Percentiles rank a stretch among this genome's conserved stretches.
Conservation (phyloP, 129 eudicot species). For the Gnaphalium uliginosum region DNA sequence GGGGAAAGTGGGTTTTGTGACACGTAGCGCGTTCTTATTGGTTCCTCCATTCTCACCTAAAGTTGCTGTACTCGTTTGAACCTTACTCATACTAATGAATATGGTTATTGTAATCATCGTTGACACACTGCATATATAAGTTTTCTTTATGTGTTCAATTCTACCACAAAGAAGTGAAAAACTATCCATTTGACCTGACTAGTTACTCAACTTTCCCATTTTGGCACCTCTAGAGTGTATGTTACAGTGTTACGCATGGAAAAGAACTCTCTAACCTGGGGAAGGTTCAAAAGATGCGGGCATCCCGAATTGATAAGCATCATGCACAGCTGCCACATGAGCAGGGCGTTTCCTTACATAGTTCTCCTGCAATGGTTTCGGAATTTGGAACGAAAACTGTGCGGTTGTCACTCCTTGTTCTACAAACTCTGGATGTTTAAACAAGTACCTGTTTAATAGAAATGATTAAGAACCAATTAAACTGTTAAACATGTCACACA, state of each 20-base stretch:
- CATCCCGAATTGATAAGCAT: conserved; percentile 19
- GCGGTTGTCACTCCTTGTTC: conserved; percentile 55
- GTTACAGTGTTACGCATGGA: conserved; percentile 3
- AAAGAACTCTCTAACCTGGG: conserved; percentile 34
- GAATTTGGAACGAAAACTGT: conserved; percentile 73
- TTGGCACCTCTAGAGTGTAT: neutral
- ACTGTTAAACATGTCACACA: neutral
- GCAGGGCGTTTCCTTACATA: conserved; percentile 59
- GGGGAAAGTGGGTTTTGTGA: no score
- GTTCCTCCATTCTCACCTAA: no score
- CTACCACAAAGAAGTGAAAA: neutral
- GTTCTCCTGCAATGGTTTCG: conserved; percentile 77
- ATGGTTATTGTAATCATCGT: neutral
- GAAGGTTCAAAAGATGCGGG: conserved; percentile 38
- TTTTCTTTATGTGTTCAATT: neutral
- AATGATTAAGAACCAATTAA: conserved; percentile 19
- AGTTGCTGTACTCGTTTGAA: no score
- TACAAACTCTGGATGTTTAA: conserved; percentile 53
- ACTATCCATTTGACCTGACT: neutral
- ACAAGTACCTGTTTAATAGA: conserved; percentile 48
- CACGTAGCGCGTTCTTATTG: no score
- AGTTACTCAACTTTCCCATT: neutral
- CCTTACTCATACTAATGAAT: no score
- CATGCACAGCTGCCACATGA: conserved; percentile 34
- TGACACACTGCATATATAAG: neutral